Evolutionary conservation across 116 monocot genomes (phyloP), one percentile per base, ranked within the genome.

Genomic region (Posidonia oceanica): DNA sequence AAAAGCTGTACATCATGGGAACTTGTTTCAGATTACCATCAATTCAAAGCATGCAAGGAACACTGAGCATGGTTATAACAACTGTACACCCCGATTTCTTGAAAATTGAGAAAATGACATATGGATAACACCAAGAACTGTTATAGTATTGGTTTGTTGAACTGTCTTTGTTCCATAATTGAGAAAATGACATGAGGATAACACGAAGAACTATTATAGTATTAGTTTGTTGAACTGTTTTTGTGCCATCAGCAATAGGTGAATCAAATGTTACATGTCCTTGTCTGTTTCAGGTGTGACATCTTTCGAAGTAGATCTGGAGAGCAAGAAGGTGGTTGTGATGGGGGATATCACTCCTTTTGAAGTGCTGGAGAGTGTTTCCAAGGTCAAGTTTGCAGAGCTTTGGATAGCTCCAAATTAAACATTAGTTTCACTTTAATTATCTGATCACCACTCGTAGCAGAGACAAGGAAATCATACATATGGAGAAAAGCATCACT

Each of bases 301-400:
- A 0, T 88, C 83, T 2, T 86, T 80, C 59, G 80, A 80, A 62
- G 90, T 94, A 60, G 84, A 94, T 69, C 64, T 90, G 74, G 88
- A 86, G 77, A 86, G 40, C 77, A 85, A 94, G 88, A 94, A 91
- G 86, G 94, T 94, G 77, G 88, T 94, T 8, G 94, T 94, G 74
- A 77, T 70, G 7, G 94, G 91, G n/a, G 86, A 94, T 77, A 77
- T 94, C 36, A 87, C 82, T 67, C 86, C 94, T 7, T 86, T 84
- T 64, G 90, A 94, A 54, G 87, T 94, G 2, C 41, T 94, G 52
- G 75, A 85, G 54, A 86, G 90, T 77, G 80, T 94, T 42, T 88
- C 94, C 65, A 88, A 86, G 77, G 74, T 94, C 64, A 94, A 94
- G 75, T 88, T 80, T 81, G 90, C 90, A 52, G 82, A 94, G 80